phyloP scores from a whole-genome alignment of 2,329 filamentous ascomycete genomes.

The Westerdykella aurantiaca region DNA sequence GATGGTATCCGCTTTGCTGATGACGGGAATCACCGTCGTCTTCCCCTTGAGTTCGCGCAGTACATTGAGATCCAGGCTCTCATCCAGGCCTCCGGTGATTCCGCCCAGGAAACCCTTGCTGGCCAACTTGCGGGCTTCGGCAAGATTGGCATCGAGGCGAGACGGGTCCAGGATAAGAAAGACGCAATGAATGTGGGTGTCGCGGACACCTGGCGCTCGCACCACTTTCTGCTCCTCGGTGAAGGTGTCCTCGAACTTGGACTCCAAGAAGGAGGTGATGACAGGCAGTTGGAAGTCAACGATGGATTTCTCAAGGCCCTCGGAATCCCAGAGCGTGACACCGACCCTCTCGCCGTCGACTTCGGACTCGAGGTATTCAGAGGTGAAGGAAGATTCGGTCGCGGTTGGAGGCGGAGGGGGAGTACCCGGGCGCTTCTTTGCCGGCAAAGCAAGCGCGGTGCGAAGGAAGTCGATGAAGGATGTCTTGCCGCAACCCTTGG shows the following conservation, averaged over 20 bases:
- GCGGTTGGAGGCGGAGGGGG: conserved; percentile 41
- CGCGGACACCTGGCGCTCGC: conserved; percentile 82
- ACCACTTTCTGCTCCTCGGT: conserved; percentile 96
- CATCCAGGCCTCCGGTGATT: conserved; percentile 68
- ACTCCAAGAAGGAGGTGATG: conserved; percentile 87
- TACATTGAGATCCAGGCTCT: conserved; percentile 85
- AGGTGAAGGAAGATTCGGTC: conserved; percentile 60
- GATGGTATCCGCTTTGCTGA: conserved; percentile 94
- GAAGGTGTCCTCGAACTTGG: conserved; percentile 97
- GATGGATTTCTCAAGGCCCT: conserved; percentile 88
- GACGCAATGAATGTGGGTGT: conserved; percentile 95
- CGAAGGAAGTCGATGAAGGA: conserved; percentile 96
- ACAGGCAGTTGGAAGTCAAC: conserved; percentile 91
- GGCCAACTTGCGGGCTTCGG: conserved; percentile 55
- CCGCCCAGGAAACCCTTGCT: conserved; percentile 45
- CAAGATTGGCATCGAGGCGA: conserved; percentile 75
- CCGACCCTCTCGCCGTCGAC: conserved; percentile 88
- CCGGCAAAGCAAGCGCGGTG: conserved; percentile 74
- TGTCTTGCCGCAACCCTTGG: conserved; percentile 84
- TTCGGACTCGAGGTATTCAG: conserved; percentile 88
- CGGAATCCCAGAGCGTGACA: conserved; percentile 92
- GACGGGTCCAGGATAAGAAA: conserved; percentile 87
- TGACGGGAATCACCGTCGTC: conserved; percentile 90
- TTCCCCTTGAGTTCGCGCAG: conserved; percentile 83
- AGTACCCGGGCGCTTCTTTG: conserved; percentile 60